Percentiles rank a stretch among this genome's conserved stretches.
phyloP scores from a whole-genome alignment of 176 grass and related monocot species.

The Musa schizocarpa region DNA sequence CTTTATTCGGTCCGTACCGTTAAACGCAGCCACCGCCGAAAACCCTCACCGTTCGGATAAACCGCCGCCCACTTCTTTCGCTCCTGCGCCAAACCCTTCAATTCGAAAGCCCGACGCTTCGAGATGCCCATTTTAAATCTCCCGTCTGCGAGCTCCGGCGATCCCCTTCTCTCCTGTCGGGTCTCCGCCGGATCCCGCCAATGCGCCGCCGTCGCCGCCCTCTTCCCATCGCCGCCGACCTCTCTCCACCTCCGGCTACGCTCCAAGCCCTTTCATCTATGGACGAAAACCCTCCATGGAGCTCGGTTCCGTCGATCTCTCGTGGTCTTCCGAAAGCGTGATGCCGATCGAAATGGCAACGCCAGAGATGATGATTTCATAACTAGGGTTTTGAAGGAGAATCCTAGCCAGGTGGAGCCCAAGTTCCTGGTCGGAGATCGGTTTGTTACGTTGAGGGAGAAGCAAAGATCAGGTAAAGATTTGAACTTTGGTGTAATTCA shows the following conservation, averaged over 20 bases:
- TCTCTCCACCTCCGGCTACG: constrained; percentile 1
- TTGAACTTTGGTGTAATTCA: background rate
- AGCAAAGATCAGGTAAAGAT: constrained; percentile 11
- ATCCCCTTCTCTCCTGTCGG: background rate
- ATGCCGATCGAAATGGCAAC: constrained; percentile 2
- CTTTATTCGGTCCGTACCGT: background rate
- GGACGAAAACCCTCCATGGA: background rate
- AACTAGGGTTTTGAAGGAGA: constrained; percentile 31
- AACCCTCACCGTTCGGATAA: constrained; percentile 20
- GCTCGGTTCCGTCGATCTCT: background rate
- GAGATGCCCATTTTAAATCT: constrained; percentile 10
- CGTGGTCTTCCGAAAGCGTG: constrained; percentile 16
- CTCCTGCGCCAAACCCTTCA: background rate
- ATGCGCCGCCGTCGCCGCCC: background rate
- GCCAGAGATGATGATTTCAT: constrained; percentile 21
- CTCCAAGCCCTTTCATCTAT: background rate
- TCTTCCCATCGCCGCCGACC: background rate
- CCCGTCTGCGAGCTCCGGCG: background rate
- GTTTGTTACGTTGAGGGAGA: constrained; percentile 31
- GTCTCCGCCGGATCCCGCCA: background rate
- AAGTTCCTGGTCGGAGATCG: constrained; percentile 32
- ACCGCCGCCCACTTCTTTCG: background rate
- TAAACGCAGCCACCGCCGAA: background rate
- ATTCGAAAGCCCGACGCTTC: background rate
- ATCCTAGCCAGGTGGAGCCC: constrained; percentile 32